Evolutionary conservation across 2,329 filamentous ascomycete genomes (phyloP), one percentile per base, ranked within the genome.

Genomic region (Fonsecaea pugnacius): DNA sequence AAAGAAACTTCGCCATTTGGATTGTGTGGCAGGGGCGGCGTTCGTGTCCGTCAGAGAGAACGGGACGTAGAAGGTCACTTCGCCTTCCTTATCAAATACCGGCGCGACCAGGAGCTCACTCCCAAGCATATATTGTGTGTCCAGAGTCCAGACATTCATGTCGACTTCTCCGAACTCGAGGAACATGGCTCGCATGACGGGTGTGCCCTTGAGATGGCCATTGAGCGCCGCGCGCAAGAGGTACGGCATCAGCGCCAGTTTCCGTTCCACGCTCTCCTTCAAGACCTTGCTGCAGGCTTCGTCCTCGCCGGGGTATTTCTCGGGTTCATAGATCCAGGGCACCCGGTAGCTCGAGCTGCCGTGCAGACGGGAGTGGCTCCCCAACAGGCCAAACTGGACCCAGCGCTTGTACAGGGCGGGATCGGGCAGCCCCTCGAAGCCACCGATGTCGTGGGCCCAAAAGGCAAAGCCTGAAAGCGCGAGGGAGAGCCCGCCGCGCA

Each of bases 111-210:
- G 77, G 36, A 91, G 75, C 57, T 81, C 82, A 16, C 82, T 81
- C 1, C 89, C 89, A n/a, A 91, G 79, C 85, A 91, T 89, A 75
- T 90, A 91, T 73, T 91, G 87, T 35, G 86, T 84, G 74, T 92
- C 89, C 52, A 90, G 80, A 58, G 80, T 82, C 84, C 88, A 91
- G 0, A 84, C 79, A 4, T 86, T 90, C n/a, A 84, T 83, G 70
- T 92, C 89, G 10, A 4, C 21, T 1, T 87, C 82, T 1, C 88
- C 88, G 71, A 91, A 91, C 75, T 91, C 89, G 35, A 91, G 78
- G 63, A 87, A 87, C 74, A 89, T 83, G 21, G 89, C 84, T 40
- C 89, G 78, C 68, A 91, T 84, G 16, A 89, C 80, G 3, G 87
- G 87, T 67, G 85, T 82, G 0, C 88, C 88, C 1, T 80, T 78